These are phyloP conservation scores for Raddia guianensis DNA, from an alignment of 176 grass and related monocot genomes.

Conservation along the genomic window DNA sequence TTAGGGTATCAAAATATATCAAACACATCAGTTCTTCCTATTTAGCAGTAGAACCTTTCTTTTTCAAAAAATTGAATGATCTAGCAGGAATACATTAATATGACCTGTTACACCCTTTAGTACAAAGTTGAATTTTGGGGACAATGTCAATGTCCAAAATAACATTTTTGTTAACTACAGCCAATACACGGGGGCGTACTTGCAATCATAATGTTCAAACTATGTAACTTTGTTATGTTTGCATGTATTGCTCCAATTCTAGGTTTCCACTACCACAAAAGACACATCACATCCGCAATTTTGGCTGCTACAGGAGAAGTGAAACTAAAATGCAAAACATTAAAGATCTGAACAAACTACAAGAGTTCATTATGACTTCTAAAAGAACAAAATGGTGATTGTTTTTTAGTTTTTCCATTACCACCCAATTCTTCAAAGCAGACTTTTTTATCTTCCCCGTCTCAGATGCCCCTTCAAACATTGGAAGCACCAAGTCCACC, in stretches of 20 bases:
- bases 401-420: constrained; percentile 49
- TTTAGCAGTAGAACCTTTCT: not conserved
- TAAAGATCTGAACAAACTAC: constrained; percentile 11
- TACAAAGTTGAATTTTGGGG: too few relatives aligned
- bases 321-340: not conserved
- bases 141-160: too few relatives aligned
- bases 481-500: constrained; percentile 60
- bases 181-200: not conserved
- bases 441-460: constrained; percentile 84
- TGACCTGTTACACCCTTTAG: not conserved
- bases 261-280: not conserved
- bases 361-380: not conserved
- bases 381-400: not conserved
- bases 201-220: not conserved
- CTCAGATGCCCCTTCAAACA: constrained; percentile 92
- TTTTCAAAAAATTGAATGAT: not conserved
- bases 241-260: not conserved
- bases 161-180: too few relatives aligned
- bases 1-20: not conserved
- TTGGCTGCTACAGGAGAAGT: not conserved
- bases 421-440: constrained; percentile 95
- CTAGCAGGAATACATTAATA: not conserved
- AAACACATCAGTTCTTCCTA: not conserved
- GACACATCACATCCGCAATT: not conserved
- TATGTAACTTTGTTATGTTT: not conserved